A percentile compares a stretch with the other conserved stretches of the same genome.
Conservation (phyloP, 192 early-diverging fungal species). For the Entomortierella beljakovae region DNA sequence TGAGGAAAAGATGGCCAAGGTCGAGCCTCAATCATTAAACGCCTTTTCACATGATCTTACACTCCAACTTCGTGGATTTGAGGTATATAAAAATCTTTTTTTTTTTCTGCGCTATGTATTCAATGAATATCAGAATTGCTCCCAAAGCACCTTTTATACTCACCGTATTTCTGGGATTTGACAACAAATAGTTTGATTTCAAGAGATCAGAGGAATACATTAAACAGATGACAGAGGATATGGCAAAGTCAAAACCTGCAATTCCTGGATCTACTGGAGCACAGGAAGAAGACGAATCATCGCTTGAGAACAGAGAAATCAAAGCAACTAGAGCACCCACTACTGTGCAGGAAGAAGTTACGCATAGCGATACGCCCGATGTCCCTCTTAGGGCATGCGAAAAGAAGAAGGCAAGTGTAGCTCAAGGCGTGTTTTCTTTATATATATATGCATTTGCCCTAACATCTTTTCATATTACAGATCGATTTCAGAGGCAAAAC, state of each 20-base stretch:
- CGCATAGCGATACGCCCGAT: constrained; percentile 41
- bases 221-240: constrained; percentile 42
- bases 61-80: constrained; percentile 16
- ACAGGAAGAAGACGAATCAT: neutral
- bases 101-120: neutral
- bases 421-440: neutral
- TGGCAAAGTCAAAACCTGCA: constrained; percentile 19
- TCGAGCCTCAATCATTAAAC: constrained; percentile 19
- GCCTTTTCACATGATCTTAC: constrained; percentile 35
- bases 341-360: constrained; percentile 22
- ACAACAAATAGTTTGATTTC: constrained; percentile 33
- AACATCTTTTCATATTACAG: neutral
- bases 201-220: constrained; percentile 40
- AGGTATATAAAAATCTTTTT: constrained; percentile 10
- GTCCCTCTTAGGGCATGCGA: constrained; percentile 60
- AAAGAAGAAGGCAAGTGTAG: constrained; percentile 65
- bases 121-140: neutral
- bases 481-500: constrained; percentile 87
- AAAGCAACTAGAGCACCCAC: constrained; percentile 16
- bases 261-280: neutral
- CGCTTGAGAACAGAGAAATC: constrained; percentile 29
- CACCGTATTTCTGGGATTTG: neutral
- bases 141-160: neutral
- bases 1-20: constrained; percentile 56
- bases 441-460: neutral